Base-by-base conservation (phyloP, 1,139 yeast genomes). In the Zygoascus sp. region DNA sequence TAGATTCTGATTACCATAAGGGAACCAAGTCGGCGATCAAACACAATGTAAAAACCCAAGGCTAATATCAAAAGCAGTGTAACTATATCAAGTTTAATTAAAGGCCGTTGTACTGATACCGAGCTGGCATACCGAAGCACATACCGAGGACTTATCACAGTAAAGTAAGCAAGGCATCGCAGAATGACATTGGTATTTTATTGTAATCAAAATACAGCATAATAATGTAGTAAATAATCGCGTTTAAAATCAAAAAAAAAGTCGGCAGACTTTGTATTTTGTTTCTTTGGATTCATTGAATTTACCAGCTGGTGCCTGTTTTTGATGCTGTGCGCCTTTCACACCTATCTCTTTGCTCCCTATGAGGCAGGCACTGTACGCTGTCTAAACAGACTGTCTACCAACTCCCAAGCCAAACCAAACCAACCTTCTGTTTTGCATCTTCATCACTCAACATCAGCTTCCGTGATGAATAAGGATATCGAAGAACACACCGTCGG, bases 401-500 rank as follows among this genome's bases (percentile, higher is more conserved):
- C 17, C 20, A 11, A 11, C 13, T 15, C 3, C 15, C 35, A n/a
- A n/a, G n/a, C n/a, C n/a, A n/a, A n/a, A 32, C 20, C 35, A 32
- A 32, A 13, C 17, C 35, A 16, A 4, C 17, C 20, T 5, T 34
- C 21, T 8, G 7, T 20, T 34, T 34, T 13, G 10, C 11, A 16
- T 10, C 38, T 7, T 23, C 27, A 23, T 10, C 27, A 23, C 19
- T 19, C 19, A 5, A 20, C 17, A 30, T 13, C 15, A n/a, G 3
- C 34, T 11, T 13, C 34, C 6, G 13, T 30, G 30, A 40, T 40
- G 43, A 40, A 40, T 21, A 34, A 53, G 16, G 58, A 56, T 28
- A 41, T 54, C 22, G 63, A 62, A 37, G 65, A 60, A 37, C 56
- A 57, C 15, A 65, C 63, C 5, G 40, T 63, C 3, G 71, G 71